Percentiles rank a stretch among this genome's conserved stretches.
phyloP scores from a whole-genome alignment of 177 flowering plant species.

The Vitis hybrid region DNA sequence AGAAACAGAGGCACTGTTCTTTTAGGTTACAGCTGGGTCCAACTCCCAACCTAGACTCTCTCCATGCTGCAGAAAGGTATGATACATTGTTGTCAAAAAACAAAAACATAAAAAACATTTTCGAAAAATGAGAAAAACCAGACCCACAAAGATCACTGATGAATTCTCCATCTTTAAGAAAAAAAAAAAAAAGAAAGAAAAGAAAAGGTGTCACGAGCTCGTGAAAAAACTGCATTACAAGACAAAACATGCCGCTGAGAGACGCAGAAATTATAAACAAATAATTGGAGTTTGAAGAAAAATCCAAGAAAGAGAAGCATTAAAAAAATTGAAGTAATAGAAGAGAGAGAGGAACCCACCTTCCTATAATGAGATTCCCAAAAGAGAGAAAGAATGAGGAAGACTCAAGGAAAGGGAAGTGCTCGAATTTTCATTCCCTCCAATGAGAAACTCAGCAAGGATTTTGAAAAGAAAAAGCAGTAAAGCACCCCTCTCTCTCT shows the following conservation, averaged over 20 bases:
- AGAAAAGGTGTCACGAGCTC: conserved; percentile 14
- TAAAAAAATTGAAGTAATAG: not conserved
- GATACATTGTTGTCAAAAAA: conserved; percentile 9
- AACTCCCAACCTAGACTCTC: conserved; percentile 20
- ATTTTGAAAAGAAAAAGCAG: conserved; percentile 1
- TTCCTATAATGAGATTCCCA: conserved; percentile 14
- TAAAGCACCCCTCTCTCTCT: not conserved
- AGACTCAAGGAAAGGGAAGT: not conserved
- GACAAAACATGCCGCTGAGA: conserved; percentile 30
- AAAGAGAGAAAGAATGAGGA: not conserved
- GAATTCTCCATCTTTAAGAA: not conserved
- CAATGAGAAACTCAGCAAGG: conserved; percentile 22
- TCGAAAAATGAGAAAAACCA: not conserved
- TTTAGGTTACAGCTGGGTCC: conserved; percentile 1
- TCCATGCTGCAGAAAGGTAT: conserved; percentile 17
- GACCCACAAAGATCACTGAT: not conserved
- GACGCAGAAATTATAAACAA: conserved; percentile 8
- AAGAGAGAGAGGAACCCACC: not conserved
- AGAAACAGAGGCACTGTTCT: not conserved
- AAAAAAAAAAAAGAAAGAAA: conserved; percentile 4
- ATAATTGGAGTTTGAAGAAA: not conserved
- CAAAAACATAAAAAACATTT: not conserved
- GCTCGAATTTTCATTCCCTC: conserved; percentile 4
- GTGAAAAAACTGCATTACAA: conserved; percentile 31
- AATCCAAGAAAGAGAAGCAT: not conserved